phyloP scores from a whole-genome alignment of 2,329 filamentous ascomycete species.

The Aspergillus japonicus region DNA sequence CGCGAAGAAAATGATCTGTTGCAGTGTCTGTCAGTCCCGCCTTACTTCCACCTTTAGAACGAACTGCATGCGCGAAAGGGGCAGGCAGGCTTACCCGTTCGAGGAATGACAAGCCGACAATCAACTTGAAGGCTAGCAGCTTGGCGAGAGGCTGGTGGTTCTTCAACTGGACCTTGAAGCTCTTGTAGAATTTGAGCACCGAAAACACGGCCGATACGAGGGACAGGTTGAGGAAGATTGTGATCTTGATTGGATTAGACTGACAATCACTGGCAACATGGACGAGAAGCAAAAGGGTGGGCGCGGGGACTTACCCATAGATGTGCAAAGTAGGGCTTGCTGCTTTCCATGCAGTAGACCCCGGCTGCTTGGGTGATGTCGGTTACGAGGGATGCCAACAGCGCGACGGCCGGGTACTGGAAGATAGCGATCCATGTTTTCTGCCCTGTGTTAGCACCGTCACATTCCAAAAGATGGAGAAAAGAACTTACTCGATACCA shows the following conservation, averaged over 20 bases:
- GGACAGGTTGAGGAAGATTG: constrained; percentile 21
- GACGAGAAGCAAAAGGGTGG: background rate
- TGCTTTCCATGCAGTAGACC: constrained; percentile 33
- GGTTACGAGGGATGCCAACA: constrained; percentile 26
- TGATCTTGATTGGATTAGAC: background rate
- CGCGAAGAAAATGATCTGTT: constrained; percentile 31
- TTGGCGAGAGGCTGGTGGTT: constrained; percentile 33
- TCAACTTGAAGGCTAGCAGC: constrained; percentile 36
- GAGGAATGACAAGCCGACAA: constrained; percentile 31
- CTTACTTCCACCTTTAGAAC: background rate
- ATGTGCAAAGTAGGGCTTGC: constrained; percentile 35
- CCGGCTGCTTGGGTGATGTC: constrained; percentile 31
- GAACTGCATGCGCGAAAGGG: constrained; percentile 8
- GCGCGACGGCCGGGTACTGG: constrained; percentile 40
- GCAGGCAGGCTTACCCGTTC: constrained; percentile 26
- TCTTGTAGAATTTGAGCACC: constrained; percentile 28
- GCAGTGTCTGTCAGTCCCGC: background rate
- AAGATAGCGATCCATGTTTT: constrained; percentile 18
- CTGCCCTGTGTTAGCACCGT: background rate
- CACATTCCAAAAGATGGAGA: background rate
- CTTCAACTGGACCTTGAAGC: constrained; percentile 25
- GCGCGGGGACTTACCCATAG: constrained; percentile 30
- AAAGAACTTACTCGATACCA: constrained; percentile 21
- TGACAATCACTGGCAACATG: background rate
- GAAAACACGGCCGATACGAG: constrained; percentile 25